Base-by-base conservation (phyloP, 2,329 filamentous ascomycete species). In the Aspergillus sojae region DNA sequence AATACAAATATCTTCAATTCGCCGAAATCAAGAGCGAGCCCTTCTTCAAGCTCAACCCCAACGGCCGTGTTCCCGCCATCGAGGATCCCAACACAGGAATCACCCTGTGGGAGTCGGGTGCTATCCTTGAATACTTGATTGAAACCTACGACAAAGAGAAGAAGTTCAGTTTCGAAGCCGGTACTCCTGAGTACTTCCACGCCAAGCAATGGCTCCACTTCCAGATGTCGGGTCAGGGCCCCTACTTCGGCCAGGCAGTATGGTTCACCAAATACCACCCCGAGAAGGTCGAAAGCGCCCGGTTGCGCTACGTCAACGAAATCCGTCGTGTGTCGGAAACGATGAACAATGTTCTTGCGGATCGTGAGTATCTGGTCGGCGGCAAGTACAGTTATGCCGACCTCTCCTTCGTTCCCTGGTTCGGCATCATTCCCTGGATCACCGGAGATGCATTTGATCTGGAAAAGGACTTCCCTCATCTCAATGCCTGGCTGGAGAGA, bases 181-280 rank as follows among this genome's bases (percentile, higher is more conserved):
- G 72, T 2, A 72, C 70, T 5, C 70, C 74, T 3, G 79, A 82
- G 36, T 72, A 69, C 57, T 79, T 77, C 64, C 71, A 75, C 2
- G 75, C 77, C 4, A 78, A 78, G 63, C 80, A 82, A 46, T 84
- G 79, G 77, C 75, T 84, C 5, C 77, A 76, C 68, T 82, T 78
- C 71, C 81, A 84, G 70, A 72, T 73, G 46, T 75, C 76, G 2
- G 81, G 81, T 9, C 82, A 84, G 65, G 82, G 81, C 1, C 82
- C 82, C 0, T 84, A 84, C 68, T 84, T 77, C 62, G 83, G 83
- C 16, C 82, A 84, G 68, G 72, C 72, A 0, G 74, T 71, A 32
- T 84, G 81, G 81, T 84, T 81, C 70, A 69, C 53, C 10, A 30
- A 58, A 10, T 80, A 77, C 62, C 78, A 83, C 69, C 71, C 71